Evolutionary conservation across 805 yeast species (phyloP).

Genomic region (Myxozyma monticola): DNA sequence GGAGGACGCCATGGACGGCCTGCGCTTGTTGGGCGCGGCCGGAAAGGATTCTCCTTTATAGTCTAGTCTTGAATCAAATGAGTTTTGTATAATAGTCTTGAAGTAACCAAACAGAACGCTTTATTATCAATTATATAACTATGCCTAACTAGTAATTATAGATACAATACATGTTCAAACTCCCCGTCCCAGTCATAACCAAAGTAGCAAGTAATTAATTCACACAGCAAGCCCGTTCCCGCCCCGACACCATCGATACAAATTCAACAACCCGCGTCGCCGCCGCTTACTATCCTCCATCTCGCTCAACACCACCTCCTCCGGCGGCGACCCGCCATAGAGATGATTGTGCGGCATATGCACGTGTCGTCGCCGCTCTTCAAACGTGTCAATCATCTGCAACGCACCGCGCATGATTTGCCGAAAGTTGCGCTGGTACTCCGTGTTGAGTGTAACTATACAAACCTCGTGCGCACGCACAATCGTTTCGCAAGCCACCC

Average conservation of each 20-base stretch:
- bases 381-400: constrained; percentile 30
- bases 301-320: constrained; percentile 32
- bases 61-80: too few species aligned
- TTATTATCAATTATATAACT: too few species aligned
- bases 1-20: constrained; percentile 37
- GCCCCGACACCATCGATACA: constrained; percentile 43
- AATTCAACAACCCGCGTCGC: constrained; percentile 38
- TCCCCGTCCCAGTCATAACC: too few species aligned
- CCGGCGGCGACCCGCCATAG: constrained; percentile 25
- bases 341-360: constrained; percentile 22
- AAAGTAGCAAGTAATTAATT: too few species aligned
- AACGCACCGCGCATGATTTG: constrained; percentile 38
- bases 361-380: constrained; percentile 19
- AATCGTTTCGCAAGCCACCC: constrained; percentile 36
- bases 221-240: constrained; percentile 43
- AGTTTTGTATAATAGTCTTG: too few species aligned
- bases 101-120: too few species aligned
- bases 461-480: constrained; percentile 39
- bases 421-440: constrained; percentile 37
- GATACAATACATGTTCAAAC: too few species aligned
- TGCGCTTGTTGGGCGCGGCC: too few species aligned
- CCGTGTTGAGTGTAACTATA: constrained; percentile 37
- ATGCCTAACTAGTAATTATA: too few species aligned
- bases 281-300: constrained; percentile 33
- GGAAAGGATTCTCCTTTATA: too few species aligned